Evolutionary conservation across 192 early-diverging fungal species (phyloP), one percentile per base, ranked within the genome.

Genomic region (Podila verticillata): DNA sequence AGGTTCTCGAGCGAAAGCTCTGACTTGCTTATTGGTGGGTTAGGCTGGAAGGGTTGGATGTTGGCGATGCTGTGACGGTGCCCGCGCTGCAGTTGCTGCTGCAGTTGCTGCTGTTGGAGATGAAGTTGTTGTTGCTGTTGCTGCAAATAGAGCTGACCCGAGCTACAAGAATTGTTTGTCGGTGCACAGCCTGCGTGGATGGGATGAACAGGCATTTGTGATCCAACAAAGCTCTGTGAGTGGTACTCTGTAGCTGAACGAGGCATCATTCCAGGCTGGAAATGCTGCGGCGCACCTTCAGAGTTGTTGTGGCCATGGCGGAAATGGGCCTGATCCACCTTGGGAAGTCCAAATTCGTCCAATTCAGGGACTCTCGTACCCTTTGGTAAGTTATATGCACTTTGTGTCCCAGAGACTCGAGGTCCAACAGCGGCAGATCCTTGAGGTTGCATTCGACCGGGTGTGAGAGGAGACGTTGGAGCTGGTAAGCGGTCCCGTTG

Each of bases 1-100:
- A 80, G 15, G 39, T 72, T 72, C 28, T 72, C 75, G 12, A 68
- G 49, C 1, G 69, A 80, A 6, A 80, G 61, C 6, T 72, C 65
- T 8, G 70, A 59, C 9, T 59, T 57, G 29, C 32, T 26, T 2
- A 29, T 39, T 19, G 48, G n/a, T 31, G 28, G 47, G 30, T 34
- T 8, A 15, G 8, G 39, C 13, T 54, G 64, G 36, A 26, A 22
- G 1, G 13, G 61, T 22, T 32, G 63, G 35, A 67, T 36, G 44
- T 39, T 67, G 60, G 60, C 65, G 15, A 64, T 68, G 17, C 77
- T 80, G 7, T 72, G 69, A 5, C 61, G 29, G 15, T 67, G 49
- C 0, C 56, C 32, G 10, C 36, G 62, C 13, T 4, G 48, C 1
- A 57, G 44, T 47, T 66, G 68, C 7, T 36, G 49, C 13, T 61